Evolutionary conservation across 108 stramenopile genomes (phyloP), one percentile per base, ranked within the genome.

Genomic region (Pseudonitzschia delicatissima): DNA sequence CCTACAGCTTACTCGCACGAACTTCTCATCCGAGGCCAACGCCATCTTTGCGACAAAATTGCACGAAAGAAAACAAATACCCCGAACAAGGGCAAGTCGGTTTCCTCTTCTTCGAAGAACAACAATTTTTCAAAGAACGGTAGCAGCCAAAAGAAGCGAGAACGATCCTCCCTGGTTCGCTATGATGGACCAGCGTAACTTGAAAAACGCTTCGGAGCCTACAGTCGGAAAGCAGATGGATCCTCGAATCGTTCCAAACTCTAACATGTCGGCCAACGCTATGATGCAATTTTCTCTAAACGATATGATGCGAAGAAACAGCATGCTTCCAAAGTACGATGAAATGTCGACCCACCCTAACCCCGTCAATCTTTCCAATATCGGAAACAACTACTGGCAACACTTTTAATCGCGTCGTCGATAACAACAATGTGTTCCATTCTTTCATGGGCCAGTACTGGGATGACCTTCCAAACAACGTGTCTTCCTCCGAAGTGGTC

Each of bases 381-480:
- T 48, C 23, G 21, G 13, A 48, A 23, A 48, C n/a, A 1, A 21
- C n/a, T 5, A 2, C n/a, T 1, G 23, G 23, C 20, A 48, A 48
- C 17, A 23, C 20, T 48, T 23, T 44, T 6, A 44, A 44, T 44
- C 2, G 42, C 17, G n/a, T n/a, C 17, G 42, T 2, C 7, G 6
- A 6, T n/a, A 2, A 21, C 47, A 48, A 48, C 23, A 2, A 55
- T 55, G 6, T 27, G 31, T 27, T 55, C 6, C 53, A 28, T 31
- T 55, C 53, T 3, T 55, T 55, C 32, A 55, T 7, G 53, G 53
- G 31, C 18, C 53, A 55, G 13, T 28, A 55, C 17, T 55, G 53
- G 53, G 31, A 12, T 2, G 31, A 28, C 32, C n/a, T 55, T 4
- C 53, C 53, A 2, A 33, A 33, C 11, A 33, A 33, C n/a, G 5